Percentiles rank a stretch among this genome's conserved stretches.
phyloP scores from a whole-genome alignment of 495 filamentous ascomycete species.

The Arthonia radiata region DNA sequence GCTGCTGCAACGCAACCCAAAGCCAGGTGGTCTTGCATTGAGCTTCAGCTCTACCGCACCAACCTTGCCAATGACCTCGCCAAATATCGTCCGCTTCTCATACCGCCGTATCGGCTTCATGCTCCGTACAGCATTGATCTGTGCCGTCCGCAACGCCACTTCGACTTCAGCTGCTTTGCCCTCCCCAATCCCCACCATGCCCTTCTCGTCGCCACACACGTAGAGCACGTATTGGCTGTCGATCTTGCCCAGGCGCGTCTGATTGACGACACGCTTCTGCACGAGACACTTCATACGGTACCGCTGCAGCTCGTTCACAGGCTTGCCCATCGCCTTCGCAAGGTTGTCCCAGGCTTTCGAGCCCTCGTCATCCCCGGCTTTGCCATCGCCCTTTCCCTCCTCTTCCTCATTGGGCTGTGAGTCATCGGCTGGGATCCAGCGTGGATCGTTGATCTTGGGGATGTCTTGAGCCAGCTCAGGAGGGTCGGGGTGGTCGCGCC shows the following conservation, averaged over 20 bases:
- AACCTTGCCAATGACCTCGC: slow-evolving; percentile 60
- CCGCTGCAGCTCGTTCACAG: slow-evolving; percentile 23
- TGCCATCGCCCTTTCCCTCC: too few relatives aligned
- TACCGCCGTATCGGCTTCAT: slow-evolving; percentile 74
- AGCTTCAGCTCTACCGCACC: slow-evolving; percentile 57
- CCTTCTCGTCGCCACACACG: slow-evolving; percentile 64
- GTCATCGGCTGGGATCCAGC: too few relatives aligned
- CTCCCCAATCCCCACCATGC: slow-evolving; percentile 68
- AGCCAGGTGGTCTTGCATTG: slow-evolving; percentile 65
- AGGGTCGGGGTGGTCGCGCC: too few relatives aligned
- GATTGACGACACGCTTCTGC: slow-evolving; percentile 51
- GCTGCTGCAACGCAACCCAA: slow-evolving; percentile 72
- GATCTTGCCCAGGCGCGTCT: slow-evolving; percentile 91
- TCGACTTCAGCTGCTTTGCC: slow-evolving; percentile 54
- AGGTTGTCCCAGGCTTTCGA: too few relatives aligned
- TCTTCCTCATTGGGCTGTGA: too few relatives aligned
- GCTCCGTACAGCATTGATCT: slow-evolving; percentile 53
- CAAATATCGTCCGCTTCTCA: slow-evolving; percentile 75
- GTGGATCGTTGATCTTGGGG: too few relatives aligned
- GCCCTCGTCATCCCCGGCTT: too few relatives aligned
- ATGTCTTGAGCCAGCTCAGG: too few relatives aligned
- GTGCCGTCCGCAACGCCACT: slow-evolving; percentile 40
- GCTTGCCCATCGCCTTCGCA: slow-evolving; percentile 30
- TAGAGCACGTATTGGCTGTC: slow-evolving; percentile 38
- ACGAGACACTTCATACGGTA: slow-evolving; percentile 43